phyloP scores from a whole-genome alignment of 345 rosid genomes.

The Corymbia maculata region DNA sequence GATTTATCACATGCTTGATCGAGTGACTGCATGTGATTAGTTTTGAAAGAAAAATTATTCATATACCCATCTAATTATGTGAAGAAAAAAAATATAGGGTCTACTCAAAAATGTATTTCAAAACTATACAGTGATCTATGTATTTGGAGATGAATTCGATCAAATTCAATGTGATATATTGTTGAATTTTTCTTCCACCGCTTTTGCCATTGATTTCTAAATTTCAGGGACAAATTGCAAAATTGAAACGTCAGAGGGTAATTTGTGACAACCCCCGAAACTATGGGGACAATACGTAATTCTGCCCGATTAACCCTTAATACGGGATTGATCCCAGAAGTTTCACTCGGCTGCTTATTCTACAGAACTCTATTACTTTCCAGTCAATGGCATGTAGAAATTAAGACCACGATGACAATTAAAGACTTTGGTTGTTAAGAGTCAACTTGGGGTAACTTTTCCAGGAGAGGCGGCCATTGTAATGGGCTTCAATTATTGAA shows the following conservation, averaged over 20 bases:
- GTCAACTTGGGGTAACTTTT: background rate
- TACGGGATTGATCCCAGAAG: background rate
- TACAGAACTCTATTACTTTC: background rate
- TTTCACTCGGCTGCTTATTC: background rate
- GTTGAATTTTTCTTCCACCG: background rate
- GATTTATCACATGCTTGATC: too few species aligned
- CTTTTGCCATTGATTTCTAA: background rate
- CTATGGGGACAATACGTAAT: background rate
- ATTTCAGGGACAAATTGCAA: background rate
- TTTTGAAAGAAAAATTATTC: too few species aligned
- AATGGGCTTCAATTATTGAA: background rate
- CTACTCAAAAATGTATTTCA: too few species aligned
- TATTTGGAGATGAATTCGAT: too few species aligned
- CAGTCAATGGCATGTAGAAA: background rate
- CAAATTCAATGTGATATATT: too few species aligned
- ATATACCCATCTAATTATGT: too few species aligned
- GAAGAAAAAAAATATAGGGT: too few species aligned
- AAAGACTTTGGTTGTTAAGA: background rate
- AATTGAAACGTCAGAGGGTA: background rate
- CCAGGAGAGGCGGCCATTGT: background rate
- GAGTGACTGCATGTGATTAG: too few species aligned
- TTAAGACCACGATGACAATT: background rate
- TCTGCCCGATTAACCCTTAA: background rate
- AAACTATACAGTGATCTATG: too few species aligned
- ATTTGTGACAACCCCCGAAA: background rate